Evolutionary conservation across 2,329 filamentous ascomycete genomes (phyloP).

Genomic region (Aspergillus oerlinghausenensis): DNA sequence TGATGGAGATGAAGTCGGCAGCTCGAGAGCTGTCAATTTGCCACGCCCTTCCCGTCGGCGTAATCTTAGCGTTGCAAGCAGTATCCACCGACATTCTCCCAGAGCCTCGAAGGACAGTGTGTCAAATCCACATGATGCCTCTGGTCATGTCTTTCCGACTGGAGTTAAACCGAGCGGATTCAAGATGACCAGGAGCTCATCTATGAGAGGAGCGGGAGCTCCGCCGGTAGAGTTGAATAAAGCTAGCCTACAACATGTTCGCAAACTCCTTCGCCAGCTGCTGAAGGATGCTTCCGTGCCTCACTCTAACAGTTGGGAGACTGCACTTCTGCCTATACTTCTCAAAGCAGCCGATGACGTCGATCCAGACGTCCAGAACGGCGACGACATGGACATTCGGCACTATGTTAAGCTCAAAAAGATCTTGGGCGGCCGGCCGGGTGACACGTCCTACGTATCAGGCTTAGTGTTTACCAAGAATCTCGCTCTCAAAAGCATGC

Average conservation of each 20-base stretch:
- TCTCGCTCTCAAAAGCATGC: constrained; percentile 92
- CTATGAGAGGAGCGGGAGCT: constrained; percentile 69
- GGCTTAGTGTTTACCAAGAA: constrained; percentile 98
- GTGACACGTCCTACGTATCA: constrained; percentile 93
- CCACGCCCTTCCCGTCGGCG: constrained; percentile 65
- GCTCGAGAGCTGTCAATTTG: constrained; percentile 54
- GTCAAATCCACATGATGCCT: constrained; percentile 29
- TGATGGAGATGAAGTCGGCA: constrained; percentile 58
- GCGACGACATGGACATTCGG: constrained; percentile 93
- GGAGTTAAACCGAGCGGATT: constrained; percentile 36
- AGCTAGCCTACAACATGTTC: constrained; percentile 83
- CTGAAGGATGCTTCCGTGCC: constrained; percentile 71
- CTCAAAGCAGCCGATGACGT: constrained; percentile 91
- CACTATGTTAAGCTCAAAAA: constrained; percentile 98
- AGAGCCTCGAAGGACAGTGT: constrained; percentile 58
- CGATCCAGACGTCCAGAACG: constrained; percentile 81
- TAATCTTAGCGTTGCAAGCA: constrained; percentile 80
- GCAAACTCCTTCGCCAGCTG: constrained; percentile 76
- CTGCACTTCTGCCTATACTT: constrained; percentile 82
- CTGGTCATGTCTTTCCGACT: constrained; percentile 40
- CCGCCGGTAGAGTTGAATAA: constrained; percentile 80
- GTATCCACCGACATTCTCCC: constrained; percentile 68
- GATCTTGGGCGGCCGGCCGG: constrained; percentile 82
- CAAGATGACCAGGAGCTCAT: constrained; percentile 70
- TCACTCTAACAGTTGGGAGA: constrained; percentile 77